Evolutionary conservation across 176 grass and related monocot genomes (phyloP), one percentile per base, ranked within the genome.

Genomic region (Musa troglodytarum): DNA sequence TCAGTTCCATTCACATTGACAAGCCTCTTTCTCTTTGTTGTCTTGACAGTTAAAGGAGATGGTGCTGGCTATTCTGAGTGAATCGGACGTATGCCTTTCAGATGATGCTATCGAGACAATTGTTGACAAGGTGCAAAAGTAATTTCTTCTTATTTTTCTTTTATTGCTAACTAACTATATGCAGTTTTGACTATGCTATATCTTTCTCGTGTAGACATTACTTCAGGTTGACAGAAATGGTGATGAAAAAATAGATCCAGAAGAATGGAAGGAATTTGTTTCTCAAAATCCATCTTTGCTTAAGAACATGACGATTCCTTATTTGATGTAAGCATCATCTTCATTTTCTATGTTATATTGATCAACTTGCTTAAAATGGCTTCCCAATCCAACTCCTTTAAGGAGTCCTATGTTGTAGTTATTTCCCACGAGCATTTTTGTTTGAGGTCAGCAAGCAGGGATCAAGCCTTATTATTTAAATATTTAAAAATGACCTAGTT

Each of bases 51-150:
- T 92, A 14, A 92, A 80, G 78, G 89, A 96, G 74, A 91, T 91
- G 92, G 88, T 96, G 15, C 51, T 85, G 71, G 88, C 92, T 69
- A 78, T 96, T 50, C 77, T 89, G 8, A 83, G 82, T 28, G 88
- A 96, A 77, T 91, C 92, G 0, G 86, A 96, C 53, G 73, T 96
- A 3, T 20, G 19, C 6, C 79, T 96, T 65, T 81, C 88, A 1
- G 92, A 96, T 0, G 77, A 68, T 3, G 74, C 74, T 2, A 71
- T 96, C 0, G 77, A 87, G 72, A 24, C 65, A 11, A 96, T 96
- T 63, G 92, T 96, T 11, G 86, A 87, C n/a, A 88, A 89, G 64
- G 34, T 43, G 34, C 34, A 43, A 43, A 43, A 43, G 92, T 96
- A 88, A 77, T 9, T 26, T 24, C 24, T 28, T 12, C 16, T 69